Base-by-base conservation (phyloP, 768 basidiomycete genomes). In the Collybia mongolica region DNA sequence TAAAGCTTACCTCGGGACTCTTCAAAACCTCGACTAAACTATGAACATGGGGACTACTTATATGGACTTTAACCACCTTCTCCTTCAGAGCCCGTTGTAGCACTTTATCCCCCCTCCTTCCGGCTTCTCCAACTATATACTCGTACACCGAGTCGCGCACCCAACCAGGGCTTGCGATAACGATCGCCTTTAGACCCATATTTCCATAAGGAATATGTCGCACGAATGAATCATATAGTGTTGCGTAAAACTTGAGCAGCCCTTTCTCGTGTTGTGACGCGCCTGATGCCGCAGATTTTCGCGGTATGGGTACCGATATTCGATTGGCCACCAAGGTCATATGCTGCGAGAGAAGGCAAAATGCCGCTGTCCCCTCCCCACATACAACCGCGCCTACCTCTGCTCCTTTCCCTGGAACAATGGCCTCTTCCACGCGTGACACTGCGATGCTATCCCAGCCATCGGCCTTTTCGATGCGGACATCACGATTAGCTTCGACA, bases 101-200 rank as follows among this genome's bases (percentile, higher is more conserved):
- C 0, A 77, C 59, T 65, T 97, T 98, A 67, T 98, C 95, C 4
- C 84, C 84, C 46, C 88, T 84, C 50, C 76, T 78, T 5, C 76
- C 76, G 0, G 97, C 93, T 69, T 98, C 93, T 12, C 79, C 75
- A 55, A 93, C 73, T 65, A 98, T 81, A 65, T 84, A 88, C 50
- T 92, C 88, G 62, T 84, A 85, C 6, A 98, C 89, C 0, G 87
- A 74, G 58, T 99, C 97, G 60, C 89, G 80, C 6, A 94, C 87
- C 86, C 98, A 99, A 0, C 97, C 97, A 6, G 97, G 97, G 57
- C 91, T 94, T 5, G 97, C 97, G 61, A 99, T 88, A 41, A 99
- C 91, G 60, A 99, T 91, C 2, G 90, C 96, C 39, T 87, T 87
- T 38, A 98, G 73, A 26, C 79, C 75, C 1, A 75, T 77, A 54